Evolutionary conservation across 2,329 filamentous ascomycete species (phyloP), one percentile per base, ranked within the genome.

Genomic region (Zymoseptoria pseudotritici): DNA sequence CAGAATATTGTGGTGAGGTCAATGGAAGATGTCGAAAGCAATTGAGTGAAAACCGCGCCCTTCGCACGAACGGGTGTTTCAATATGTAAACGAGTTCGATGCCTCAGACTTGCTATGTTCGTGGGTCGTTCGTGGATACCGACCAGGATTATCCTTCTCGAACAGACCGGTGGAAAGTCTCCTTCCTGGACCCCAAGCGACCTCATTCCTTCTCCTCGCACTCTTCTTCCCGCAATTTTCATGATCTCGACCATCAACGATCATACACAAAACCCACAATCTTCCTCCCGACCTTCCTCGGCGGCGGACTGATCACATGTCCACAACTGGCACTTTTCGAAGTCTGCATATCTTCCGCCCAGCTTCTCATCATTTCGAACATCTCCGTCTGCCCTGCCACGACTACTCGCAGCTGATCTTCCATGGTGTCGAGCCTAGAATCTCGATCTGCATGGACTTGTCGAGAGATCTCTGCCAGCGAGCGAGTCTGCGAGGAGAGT

Each of bases 221-320:
- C 21, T 22, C 21, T 22, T 4, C 4, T 22, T 4, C 21, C 4
- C 22, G 22, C 22, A 24, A 4, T 24, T 4, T 24, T 24, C 4
- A 24, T 24, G 22, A 24, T 3, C 22, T 24, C 22, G 22, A 24
- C 22, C n/a, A 52, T 52, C 50, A 52, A 52, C 22, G 20, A 65
- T 71, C 70, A 62, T 71, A 71, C 5, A 71, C 70, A 55, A 69
- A 71, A 9, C 69, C 69, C 19, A 70, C 68, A 50, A 71, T 60
- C 59, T 69, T 71, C 54, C 65, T 65, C 8, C 69, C 67, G 3
- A 70, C 63, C 59, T 71, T 71, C 54, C 70, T 64, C 56, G 69
- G 70, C 49, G 69, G 70, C 49, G 70, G 69, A 8, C 69, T 62
- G 53, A 71, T 68, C 46, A 71, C 64, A 60, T 71, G 69, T 29